A percentile compares a stretch with the other conserved stretches of the same genome.
Conservation (phyloP, 495 filamentous ascomycete species). For the Mytilinidion resinicola region DNA sequence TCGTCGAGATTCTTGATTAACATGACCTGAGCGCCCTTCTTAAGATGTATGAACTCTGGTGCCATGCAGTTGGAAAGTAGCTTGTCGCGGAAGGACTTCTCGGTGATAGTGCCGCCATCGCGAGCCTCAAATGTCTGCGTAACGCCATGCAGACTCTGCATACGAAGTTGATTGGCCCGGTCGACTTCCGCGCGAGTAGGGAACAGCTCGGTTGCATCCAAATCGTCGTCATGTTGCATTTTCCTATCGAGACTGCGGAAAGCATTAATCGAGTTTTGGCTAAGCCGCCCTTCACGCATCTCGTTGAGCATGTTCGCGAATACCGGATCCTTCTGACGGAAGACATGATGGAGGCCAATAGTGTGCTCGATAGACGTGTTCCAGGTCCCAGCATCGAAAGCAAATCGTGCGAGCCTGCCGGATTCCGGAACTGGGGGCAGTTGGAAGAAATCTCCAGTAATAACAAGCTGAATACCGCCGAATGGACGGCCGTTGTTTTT, state of each 20-base stretch:
- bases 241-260: conserved; percentile 68
- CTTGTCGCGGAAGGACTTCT: conserved; percentile 62
- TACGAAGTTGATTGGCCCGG: conserved; percentile 67
- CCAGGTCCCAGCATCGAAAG: conserved; percentile 89
- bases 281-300: conserved; percentile 83
- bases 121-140: conserved; percentile 58
- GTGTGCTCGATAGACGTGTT: conserved; percentile 89
- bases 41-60: conserved; percentile 65
- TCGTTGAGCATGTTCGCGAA: conserved; percentile 96
- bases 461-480: conserved; percentile 90
- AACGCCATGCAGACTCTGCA: conserved; percentile 64
- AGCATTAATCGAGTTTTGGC: conserved; percentile 56
- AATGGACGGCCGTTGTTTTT: conserved; percentile 88
- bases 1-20: conserved; percentile 99
- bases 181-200: conserved; percentile 90
- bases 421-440: conserved; percentile 85
- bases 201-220: conserved; percentile 92
- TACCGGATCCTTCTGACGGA: conserved; percentile 90
- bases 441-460: conserved; percentile 98
- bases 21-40: conserved; percentile 95
- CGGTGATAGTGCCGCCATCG: conserved; percentile 69
- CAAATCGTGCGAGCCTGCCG: conserved; percentile 70
- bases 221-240: conserved; percentile 62
- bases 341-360: conserved; percentile 90
- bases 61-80: conserved; percentile 90